phyloP scores from a whole-genome alignment of 345 rosid genomes.

The Carallia pectinifolia region DNA sequence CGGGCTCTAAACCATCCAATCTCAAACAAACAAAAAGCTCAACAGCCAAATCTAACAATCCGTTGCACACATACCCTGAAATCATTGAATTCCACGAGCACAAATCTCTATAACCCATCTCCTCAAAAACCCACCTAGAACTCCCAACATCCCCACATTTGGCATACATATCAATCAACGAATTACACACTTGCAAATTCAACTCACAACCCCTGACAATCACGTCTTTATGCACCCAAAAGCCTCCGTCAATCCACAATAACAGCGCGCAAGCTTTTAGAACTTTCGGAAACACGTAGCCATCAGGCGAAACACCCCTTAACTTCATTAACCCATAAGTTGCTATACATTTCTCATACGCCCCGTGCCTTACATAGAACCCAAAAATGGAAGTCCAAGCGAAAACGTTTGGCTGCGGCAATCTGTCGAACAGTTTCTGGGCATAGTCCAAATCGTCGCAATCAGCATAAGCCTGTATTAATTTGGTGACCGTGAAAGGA shows the following conservation, averaged over 20 bases:
- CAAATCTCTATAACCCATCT: slow-evolving; percentile 36
- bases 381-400: slow-evolving; percentile 38
- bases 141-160: slow-evolving; percentile 28
- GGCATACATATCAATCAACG: slow-evolving; percentile 40
- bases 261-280: slow-evolving; percentile 30
- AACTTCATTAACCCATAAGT: slow-evolving; percentile 30
- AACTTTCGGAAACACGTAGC: slow-evolving; percentile 38
- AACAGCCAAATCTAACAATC: slow-evolving; percentile 28
- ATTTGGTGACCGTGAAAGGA: slow-evolving; percentile 31
- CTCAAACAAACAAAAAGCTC: slow-evolving; percentile 23
- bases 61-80: slow-evolving; percentile 31
- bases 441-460: slow-evolving; percentile 26
- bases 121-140: slow-evolving; percentile 32
- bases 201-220: slow-evolving; percentile 27
- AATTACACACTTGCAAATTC: slow-evolving; percentile 32
- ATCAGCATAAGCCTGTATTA: slow-evolving; percentile 30
- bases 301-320: slow-evolving; percentile 30
- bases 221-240: slow-evolving; percentile 35
- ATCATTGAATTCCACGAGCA: slow-evolving; percentile 43
- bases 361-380: slow-evolving; percentile 28
- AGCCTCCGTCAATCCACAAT: slow-evolving; percentile 27
- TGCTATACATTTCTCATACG: slow-evolving; percentile 20
- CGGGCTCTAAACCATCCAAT: slow-evolving; percentile 31
- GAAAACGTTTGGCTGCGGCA: slow-evolving; percentile 38
- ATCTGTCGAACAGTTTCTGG: slow-evolving; percentile 21